Evolutionary conservation across 495 filamentous ascomycete genomes (phyloP).

Genomic region (Penicillium cosmopolitanum): DNA sequence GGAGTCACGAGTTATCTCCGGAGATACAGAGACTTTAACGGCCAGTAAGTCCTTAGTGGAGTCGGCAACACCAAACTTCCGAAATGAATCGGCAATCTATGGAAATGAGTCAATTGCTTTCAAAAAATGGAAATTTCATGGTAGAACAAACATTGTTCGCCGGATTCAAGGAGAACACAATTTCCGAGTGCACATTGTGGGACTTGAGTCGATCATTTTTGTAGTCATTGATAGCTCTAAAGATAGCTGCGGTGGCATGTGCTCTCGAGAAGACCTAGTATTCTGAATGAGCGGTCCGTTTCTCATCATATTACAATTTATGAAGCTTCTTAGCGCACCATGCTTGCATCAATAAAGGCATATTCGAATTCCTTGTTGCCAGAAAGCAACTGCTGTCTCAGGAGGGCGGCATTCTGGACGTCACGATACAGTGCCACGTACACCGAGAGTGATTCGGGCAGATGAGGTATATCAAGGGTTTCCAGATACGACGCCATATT

Average conservation of each 20-base stretch:
- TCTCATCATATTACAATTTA: neutral
- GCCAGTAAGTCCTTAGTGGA: slow-evolving; percentile 70
- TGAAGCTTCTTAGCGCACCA: slow-evolving; percentile 45
- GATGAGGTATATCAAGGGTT: slow-evolving; percentile 69
- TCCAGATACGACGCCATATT: slow-evolving; percentile 41
- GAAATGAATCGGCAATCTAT: slow-evolving; percentile 90
- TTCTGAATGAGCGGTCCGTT: slow-evolving; percentile 3
- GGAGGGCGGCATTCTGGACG: slow-evolving; percentile 73
- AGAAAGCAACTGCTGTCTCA: slow-evolving; percentile 78
- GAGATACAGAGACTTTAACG: slow-evolving; percentile 66
- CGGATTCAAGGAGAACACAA: slow-evolving; percentile 78
- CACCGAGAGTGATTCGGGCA: slow-evolving; percentile 65
- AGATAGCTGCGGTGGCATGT: slow-evolving; percentile 77
- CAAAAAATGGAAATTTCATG: neutral
- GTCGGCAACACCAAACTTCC: slow-evolving; percentile 78
- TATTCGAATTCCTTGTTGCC: slow-evolving; percentile 87
- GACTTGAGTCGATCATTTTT: slow-evolving; percentile 67
- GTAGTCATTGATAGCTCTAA: slow-evolving; percentile 72
- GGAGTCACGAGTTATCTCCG: slow-evolving; percentile 53
- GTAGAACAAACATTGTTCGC: slow-evolving; percentile 75
- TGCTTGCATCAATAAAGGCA: slow-evolving; percentile 84
- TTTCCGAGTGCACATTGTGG: slow-evolving; percentile 90
- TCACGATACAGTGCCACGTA: slow-evolving; percentile 74
- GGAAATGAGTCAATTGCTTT: slow-evolving; percentile 23
- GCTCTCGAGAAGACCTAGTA: slow-evolving; percentile 64